Conservation (phyloP, 768 basidiomycete genomes). For the Podaxis carcinomalis region DNA sequence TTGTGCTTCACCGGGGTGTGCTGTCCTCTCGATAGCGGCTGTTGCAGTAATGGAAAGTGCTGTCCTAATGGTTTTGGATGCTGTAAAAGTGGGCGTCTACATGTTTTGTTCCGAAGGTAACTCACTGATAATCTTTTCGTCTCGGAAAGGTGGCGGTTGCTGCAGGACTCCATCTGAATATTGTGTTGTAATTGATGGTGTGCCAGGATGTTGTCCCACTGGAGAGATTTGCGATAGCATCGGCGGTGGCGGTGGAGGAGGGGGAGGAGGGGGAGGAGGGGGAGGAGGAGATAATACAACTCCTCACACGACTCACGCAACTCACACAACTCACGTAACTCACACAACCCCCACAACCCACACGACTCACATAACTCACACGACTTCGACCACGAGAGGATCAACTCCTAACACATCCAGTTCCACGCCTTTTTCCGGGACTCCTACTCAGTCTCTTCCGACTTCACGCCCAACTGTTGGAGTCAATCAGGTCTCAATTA, state of each 20-base stretch:
- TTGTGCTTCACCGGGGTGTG: background rate
- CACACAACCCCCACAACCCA: too few relatives aligned
- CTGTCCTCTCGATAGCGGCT: background rate
- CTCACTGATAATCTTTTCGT: background rate
- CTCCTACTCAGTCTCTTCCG: background rate
- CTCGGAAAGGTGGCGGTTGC: background rate
- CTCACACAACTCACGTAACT: background rate
- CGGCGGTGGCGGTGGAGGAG: background rate
- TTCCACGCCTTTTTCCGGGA: background rate
- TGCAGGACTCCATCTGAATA: background rate
- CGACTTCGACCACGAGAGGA: background rate
- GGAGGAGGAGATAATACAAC: background rate
- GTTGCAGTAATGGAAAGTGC: background rate
- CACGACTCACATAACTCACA: background rate
- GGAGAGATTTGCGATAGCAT: background rate
- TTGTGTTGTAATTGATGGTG: background rate
- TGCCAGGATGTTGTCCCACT: background rate
- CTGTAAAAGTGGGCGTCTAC: background rate
- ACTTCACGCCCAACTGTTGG: background rate
- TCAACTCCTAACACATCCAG: background rate
- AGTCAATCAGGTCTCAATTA: background rate
- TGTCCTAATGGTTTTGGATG: background rate
- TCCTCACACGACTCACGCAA: background rate
- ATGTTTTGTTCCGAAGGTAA: background rate
- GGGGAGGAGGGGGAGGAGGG: background rate